These are phyloP conservation scores for Teunomyces aglyptinius DNA, from an alignment of 805 yeast species.

Conservation along the genomic window DNA sequence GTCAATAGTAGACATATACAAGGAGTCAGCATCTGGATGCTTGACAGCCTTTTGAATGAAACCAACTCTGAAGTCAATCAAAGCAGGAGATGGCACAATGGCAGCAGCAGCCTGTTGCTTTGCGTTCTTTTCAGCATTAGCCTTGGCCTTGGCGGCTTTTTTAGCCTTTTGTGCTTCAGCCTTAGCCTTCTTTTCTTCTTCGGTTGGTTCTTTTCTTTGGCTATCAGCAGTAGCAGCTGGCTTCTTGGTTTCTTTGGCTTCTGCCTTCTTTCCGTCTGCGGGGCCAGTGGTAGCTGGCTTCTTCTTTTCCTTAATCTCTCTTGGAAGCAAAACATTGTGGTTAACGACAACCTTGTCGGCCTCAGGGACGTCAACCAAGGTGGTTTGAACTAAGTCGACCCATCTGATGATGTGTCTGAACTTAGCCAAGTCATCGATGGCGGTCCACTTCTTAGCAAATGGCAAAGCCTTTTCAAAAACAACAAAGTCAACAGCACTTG, in stretches of 20 bases:
- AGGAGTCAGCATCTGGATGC: constrained; percentile 97
- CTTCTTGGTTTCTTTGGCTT: constrained; percentile 39
- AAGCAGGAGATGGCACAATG: constrained; percentile 74
- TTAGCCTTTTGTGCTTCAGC: constrained; percentile 65
- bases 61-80: constrained; percentile 93
- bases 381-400: constrained; percentile 82
- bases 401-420: constrained; percentile 89
- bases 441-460: constrained; percentile 52
- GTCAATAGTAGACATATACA: constrained; percentile 94
- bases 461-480: constrained; percentile 69
- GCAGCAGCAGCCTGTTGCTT: constrained; percentile 51
- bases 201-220: constrained; percentile 26
- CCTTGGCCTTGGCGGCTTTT: constrained; percentile 61
- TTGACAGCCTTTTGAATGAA: constrained; percentile 93
- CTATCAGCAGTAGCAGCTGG: constrained; percentile 16
- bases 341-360: constrained; percentile 57
- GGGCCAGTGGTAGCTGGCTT: constrained; percentile 34
- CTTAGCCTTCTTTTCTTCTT: constrained; percentile 42
- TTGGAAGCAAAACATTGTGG: constrained; percentile 62
- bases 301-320: constrained; percentile 68
- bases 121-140: constrained; percentile 50
- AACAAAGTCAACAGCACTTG: constrained; percentile 68
- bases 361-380: constrained; percentile 52
- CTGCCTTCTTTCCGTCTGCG: constrained; percentile 24
- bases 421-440: constrained; percentile 53